Evolutionary conservation across 2,329 filamentous ascomycete species (phyloP), one percentile per base, ranked within the genome.

Genomic region (Neospermospora avenae): DNA sequence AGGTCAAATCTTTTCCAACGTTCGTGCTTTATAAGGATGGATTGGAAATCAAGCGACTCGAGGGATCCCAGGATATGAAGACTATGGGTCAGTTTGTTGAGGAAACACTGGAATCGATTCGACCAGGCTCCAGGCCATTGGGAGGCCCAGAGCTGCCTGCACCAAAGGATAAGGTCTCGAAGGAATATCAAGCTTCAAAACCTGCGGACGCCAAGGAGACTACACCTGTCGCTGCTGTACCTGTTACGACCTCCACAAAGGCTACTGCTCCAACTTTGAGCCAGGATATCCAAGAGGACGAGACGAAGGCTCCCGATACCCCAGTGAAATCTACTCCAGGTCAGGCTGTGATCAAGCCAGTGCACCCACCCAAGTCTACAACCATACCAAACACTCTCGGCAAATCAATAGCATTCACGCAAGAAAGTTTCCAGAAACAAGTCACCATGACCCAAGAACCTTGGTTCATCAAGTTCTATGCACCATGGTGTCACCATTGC

Each of bases 391-490:
- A 99, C 67, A 83, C 85, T 3, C 81, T 87, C 42, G 95, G 95
- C 6, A 78, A 82, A 16, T 96, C 91, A 6, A 80, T 91, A 35
- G 76, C 86, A 6, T 81, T 99, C 55, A 92, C 86, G 2, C 87
- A 90, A 0, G 92, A 97, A 72, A 90, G 81, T 64, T 99, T 99
- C 78, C 88, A 96, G 73, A 86, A 84, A 60, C 79, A 88, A 39
- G 93, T 99, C 49, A 96, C 91, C 3, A 89, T 87, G 73, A 92
- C 91, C 0, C 85, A 90, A 65, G 92, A 98, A 64, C 88, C 93
- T 5, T 99, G 95, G 95, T 97, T 99, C 72, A 86, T 99, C 80
- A 99, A 99, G 76, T 98, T 99, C 74, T 98, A 97, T 74, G 93
- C 91, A 18, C 96, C 95, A 5, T 98, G 93, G 95, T 99, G 95